Evolutionary conservation across 192 early-diverging fungal genomes (phyloP), one percentile per base, ranked within the genome.

Genomic region (Umbelopsis isabellina): DNA sequence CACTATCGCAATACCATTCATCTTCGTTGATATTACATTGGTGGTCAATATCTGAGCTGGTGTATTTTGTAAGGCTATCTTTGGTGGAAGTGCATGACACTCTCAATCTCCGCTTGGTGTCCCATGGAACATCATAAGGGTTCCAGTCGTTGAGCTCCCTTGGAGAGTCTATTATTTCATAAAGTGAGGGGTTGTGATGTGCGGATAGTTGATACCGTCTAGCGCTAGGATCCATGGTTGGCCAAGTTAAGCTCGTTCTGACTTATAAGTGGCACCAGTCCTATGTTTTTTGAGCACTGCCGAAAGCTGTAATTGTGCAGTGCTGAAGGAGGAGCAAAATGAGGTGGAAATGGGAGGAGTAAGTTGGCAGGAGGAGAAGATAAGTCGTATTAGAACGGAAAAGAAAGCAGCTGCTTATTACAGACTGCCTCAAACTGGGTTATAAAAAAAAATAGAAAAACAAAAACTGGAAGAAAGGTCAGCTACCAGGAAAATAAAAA

Each of bases 1-100:
- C 55, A n/a, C 55, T 61, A 13, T 61, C 55, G 13, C 55, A 61
- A 16, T 61, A 61, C 55, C 55, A 61, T 61, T 61, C 55, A 3
- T 61, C 55, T 12, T 61, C 55, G 11, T 61, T 25, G 33, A 61
- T 30, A 8, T 35, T 25, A 16, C 12, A 25, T 35, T 30, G 27
- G 30, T 33, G 27, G 55, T 61, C 55, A 61, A 61, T 33, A 61
- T 61, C 55, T 6, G 25, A 30, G 30, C 33, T 61, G 37, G 37
- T 61, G 25, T 30, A 61, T 35, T 61, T 16, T 16, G 55, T 1
- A 30, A 33, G 55, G 16, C 13, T 61, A 37, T 61, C 27, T 61
- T 61, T 61, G 11, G 13, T 25, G 55, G 55, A 8, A 10, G 55
- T 33, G 33, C 30, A 30, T 15, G 55, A 35, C 3, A 25, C 23